Percentiles rank a stretch among this genome's conserved stretches.
phyloP scores from a whole-genome alignment of 129 eudicot species.

The Arctium lappa region DNA sequence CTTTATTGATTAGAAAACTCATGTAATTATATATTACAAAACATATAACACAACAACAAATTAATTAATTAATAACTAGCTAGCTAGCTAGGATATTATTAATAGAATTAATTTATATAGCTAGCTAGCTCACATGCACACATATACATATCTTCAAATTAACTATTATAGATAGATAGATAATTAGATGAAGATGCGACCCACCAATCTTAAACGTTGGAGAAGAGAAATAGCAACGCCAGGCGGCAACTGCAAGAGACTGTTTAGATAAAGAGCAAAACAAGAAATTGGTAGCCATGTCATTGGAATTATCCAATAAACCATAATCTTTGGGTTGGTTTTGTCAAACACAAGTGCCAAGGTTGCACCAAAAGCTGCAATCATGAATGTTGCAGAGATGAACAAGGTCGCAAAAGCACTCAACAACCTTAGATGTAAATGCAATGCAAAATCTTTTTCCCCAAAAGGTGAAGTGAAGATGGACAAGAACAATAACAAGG shows the following conservation, averaged over 20 bases:
- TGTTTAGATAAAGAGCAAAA: neutral
- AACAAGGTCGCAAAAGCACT: conserved; percentile 14
- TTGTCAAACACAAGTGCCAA: neutral
- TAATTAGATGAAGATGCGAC: neutral
- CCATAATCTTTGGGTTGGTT: conserved; percentile 1
- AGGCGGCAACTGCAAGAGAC: neutral
- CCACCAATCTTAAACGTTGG: neutral
- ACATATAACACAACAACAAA: too few relatives aligned
- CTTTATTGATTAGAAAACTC: too few relatives aligned
- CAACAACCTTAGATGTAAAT: conserved; percentile 6
- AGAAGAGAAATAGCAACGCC: neutral
- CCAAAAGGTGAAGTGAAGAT: conserved; percentile 8
- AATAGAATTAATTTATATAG: too few relatives aligned
- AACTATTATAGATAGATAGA: neutral
- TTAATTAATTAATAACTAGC: too few relatives aligned
- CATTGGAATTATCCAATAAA: neutral
- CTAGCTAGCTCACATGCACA: too few relatives aligned
- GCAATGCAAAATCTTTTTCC: conserved; percentile 13
- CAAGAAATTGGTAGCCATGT: neutral
- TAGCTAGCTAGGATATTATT: too few relatives aligned
- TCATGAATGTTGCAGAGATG: conserved; percentile 13
- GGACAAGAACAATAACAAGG: conserved; percentile 19
- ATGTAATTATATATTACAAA: too few relatives aligned
- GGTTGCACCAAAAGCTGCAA: conserved; percentile 22
- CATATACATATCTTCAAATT: too few relatives aligned